phyloP scores from a whole-genome alignment of 176 grass and related monocot genomes.

The Stipa capillata region DNA sequence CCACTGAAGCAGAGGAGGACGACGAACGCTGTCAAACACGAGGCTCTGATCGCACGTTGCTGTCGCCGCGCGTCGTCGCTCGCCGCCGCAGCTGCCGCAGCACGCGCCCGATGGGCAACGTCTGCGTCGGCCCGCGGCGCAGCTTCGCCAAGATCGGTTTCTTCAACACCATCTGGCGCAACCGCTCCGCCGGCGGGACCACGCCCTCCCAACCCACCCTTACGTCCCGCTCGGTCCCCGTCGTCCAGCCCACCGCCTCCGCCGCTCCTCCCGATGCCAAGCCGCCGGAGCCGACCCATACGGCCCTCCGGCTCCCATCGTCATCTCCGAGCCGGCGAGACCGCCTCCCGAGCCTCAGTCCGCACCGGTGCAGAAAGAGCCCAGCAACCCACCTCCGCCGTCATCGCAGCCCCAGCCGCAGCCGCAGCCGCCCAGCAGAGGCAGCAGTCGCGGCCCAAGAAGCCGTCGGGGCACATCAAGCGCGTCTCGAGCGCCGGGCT shows the following conservation, averaged over 20 bases:
- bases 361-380: background rate
- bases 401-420: background rate
- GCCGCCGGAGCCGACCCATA: background rate
- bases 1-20: background rate
- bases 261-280: background rate
- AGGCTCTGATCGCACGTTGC: background rate
- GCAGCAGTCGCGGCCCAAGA: slow-evolving; percentile 23
- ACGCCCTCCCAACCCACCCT: slow-evolving; percentile 14
- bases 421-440: background rate
- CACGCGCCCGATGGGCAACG: slow-evolving; percentile 44
- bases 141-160: slow-evolving; percentile 35
- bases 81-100: background rate
- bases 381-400: background rate
- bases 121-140: slow-evolving; percentile 33
- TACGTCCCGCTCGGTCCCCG: slow-evolving; percentile 33
- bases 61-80: background rate
- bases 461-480: slow-evolving; percentile 34
- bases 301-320: slow-evolving; percentile 7
- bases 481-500: slow-evolving; percentile 44
- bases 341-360: background rate
- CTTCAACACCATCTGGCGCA: slow-evolving; percentile 26
- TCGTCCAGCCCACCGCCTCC: slow-evolving; percentile 25
- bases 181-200: background rate
- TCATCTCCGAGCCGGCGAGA: slow-evolving; percentile 31
- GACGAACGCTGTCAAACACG: background rate